Evolutionary conservation across 2,329 filamentous ascomycete species (phyloP), one percentile per base, ranked within the genome.

Genomic region (Moelleriella libera): DNA sequence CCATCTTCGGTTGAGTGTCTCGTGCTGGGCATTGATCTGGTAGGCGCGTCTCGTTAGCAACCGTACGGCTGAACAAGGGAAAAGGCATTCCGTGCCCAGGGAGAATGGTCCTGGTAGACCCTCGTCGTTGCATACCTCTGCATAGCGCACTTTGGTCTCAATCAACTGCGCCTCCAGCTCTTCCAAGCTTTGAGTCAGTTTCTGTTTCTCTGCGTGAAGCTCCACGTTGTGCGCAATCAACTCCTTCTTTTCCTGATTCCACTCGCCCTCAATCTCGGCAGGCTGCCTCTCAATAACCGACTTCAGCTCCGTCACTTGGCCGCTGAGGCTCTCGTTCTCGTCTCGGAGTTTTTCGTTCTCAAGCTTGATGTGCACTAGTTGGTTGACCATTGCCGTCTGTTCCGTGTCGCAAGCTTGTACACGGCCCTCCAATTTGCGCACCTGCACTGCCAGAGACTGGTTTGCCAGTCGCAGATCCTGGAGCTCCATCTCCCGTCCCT

Each of bases 121-220:
- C 28, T 9, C 28, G 42, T 9, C 28, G 31, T n/a, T 14, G 45
- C 82, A 71, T 74, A 95, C 90, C 82, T 96, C 88, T 47, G 92
- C 92, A 69, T 89, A 88, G 59, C 80, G 79, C 85, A 98, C 85
- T 75, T 98, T 98, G 1, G 88, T 92, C 61, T 83, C 80, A 52
- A 98, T 90, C 54, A 98, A 70, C 63, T 88, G 82, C 65, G 89
- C 85, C 70, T 97, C 92, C 71, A 97, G 85, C 56, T 96, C 88
- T 5, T 79, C 75, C 75, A 95, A 77, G 58, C 92, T 86, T 60
- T 94, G 90, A 65, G 96, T 89, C 55, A 98, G 69, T 49, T 75
- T 78, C 50, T 85, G 76, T 59, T 97, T 98, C 68, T 95, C 88
- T 56, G 94, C 88, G 59, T 97, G 89, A 6, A 97, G 89, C 58